Conservation (phyloP, 2,329 filamentous ascomycete species). For the Chlorencoelia australis region DNA sequence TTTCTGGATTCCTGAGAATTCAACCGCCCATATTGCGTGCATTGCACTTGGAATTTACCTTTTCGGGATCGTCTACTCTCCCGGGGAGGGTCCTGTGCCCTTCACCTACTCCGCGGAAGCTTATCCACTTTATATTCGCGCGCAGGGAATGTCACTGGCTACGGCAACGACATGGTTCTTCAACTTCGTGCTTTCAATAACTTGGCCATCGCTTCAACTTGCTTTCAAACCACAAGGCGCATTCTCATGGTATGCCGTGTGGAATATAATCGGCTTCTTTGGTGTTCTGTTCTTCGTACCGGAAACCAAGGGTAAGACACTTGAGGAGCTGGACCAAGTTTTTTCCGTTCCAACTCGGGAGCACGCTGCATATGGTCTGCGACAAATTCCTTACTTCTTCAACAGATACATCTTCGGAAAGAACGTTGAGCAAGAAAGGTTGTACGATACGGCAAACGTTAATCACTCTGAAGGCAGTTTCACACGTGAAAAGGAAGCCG, state of each 20-base stretch:
- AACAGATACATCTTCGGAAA: conserved; percentile 1
- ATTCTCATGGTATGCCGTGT: conserved; percentile 41
- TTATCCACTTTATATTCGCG: conserved; percentile 51
- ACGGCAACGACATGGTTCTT: conserved; percentile 50
- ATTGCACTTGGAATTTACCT: conserved; percentile 51
- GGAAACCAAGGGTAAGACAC: conserved; percentile 40
- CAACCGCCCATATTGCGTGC: conserved; percentile 18
- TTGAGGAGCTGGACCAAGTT: conserved; percentile 24
- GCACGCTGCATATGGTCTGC: conserved; percentile 2
- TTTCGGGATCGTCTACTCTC: conserved; percentile 53
- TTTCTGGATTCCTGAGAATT: conserved; percentile 37
- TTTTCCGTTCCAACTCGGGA: conserved; percentile 1
- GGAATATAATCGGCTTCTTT: conserved; percentile 38
- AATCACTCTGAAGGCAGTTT: too few relatives aligned
- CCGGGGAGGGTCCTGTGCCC: conserved; percentile 50
- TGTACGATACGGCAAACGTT: too few relatives aligned
- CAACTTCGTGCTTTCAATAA: conserved; percentile 50
- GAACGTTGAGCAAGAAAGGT: neutral
- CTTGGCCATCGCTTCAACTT: conserved; percentile 14
- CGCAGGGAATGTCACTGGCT: conserved; percentile 51
- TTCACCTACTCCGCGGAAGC: conserved; percentile 49
- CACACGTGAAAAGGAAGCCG: too few relatives aligned
- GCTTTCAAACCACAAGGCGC: conserved; percentile 29
- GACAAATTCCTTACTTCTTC: conserved; percentile 2
- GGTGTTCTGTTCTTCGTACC: conserved; percentile 45